These are phyloP conservation scores for Cryphonectria japonica DNA, from an alignment of 2,329 filamentous ascomycete species.

Conservation along the genomic window DNA sequence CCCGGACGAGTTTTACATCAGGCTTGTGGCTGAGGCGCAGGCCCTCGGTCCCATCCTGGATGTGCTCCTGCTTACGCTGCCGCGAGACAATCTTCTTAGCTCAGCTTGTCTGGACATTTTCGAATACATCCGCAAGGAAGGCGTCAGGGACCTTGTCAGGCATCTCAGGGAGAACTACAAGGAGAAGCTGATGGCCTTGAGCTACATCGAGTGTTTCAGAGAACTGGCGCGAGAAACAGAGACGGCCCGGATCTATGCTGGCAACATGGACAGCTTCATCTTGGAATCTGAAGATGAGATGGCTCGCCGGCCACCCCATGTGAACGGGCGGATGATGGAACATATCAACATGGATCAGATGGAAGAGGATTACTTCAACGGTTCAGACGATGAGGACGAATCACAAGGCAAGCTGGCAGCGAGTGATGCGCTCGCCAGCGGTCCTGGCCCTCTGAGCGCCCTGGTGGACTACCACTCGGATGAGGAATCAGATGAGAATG, in stretches of 20 bases:
- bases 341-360: constrained; percentile 74
- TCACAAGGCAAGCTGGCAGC: constrained; percentile 46
- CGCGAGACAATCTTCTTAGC: constrained; percentile 89
- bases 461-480: constrained; percentile 39
- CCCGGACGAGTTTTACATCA: constrained; percentile 83
- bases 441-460: constrained; percentile 65
- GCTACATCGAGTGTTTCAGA: constrained; percentile 84
- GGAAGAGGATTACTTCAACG: constrained; percentile 94
- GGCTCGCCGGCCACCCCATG: constrained; percentile 45
- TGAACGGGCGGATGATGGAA: constrained; percentile 64
- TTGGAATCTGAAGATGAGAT: constrained; percentile 68
- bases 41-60: constrained; percentile 84
- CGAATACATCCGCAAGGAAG: constrained; percentile 83
- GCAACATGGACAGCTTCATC: constrained; percentile 68
- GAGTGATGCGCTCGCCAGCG: constrained; percentile 57
- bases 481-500: constrained; percentile 74
- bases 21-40: constrained; percentile 78
- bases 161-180: constrained; percentile 85
- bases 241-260: constrained; percentile 70
- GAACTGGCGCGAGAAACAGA: constrained; percentile 78
- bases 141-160: constrained; percentile 77
- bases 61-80: constrained; percentile 82
- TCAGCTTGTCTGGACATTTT: constrained; percentile 95
- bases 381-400: constrained; percentile 84
- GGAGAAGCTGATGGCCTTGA: constrained; percentile 74